Percentiles rank a stretch among this genome's conserved stretches.
Conservation (phyloP, 2,329 filamentous ascomycete species). For the Alternaria tenuissima region DNA sequence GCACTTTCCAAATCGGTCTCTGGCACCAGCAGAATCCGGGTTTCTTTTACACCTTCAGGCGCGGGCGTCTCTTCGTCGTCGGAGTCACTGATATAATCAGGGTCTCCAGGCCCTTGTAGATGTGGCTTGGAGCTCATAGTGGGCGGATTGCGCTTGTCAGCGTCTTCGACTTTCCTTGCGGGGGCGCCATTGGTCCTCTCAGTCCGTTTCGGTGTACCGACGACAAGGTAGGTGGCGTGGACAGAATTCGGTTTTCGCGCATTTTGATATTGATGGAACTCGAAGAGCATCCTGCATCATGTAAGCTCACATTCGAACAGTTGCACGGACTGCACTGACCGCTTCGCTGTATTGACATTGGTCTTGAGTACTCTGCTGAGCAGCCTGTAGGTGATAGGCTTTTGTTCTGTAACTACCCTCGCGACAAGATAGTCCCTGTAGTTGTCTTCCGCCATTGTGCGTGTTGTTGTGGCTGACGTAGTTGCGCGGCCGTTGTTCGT, state of each 20-base stretch:
- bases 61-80: conserved; percentile 54
- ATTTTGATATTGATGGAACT: conserved; percentile 84
- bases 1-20: conserved; percentile 77
- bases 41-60: conserved; percentile 55
- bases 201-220: conserved; percentile 66
- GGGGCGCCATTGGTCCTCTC: conserved; percentile 50
- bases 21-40: conserved; percentile 70
- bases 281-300: conserved; percentile 76
- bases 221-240: conserved; percentile 92
- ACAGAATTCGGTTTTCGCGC: conserved; percentile 74
- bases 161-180: conserved; percentile 67
- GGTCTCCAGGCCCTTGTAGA: conserved; percentile 40
- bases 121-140: conserved; percentile 73
- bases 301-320: conserved; percentile 25
- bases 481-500: not conserved
- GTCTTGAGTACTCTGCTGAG: conserved; percentile 84
- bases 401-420: conserved; percentile 77
- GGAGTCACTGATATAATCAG: conserved; percentile 24
- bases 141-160: conserved; percentile 71
- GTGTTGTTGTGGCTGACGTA: conserved; percentile 4
- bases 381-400: conserved; percentile 82
- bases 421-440: conserved; percentile 78
- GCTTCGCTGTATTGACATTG: conserved; percentile 87
- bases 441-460: conserved; percentile 61
- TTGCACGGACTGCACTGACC: conserved; percentile 62